Percentiles rank a stretch among this genome's conserved stretches.
Evolutionary conservation across 1,284 basidiomycete species (phyloP).

Genomic region (Agaricales sp.): DNA sequence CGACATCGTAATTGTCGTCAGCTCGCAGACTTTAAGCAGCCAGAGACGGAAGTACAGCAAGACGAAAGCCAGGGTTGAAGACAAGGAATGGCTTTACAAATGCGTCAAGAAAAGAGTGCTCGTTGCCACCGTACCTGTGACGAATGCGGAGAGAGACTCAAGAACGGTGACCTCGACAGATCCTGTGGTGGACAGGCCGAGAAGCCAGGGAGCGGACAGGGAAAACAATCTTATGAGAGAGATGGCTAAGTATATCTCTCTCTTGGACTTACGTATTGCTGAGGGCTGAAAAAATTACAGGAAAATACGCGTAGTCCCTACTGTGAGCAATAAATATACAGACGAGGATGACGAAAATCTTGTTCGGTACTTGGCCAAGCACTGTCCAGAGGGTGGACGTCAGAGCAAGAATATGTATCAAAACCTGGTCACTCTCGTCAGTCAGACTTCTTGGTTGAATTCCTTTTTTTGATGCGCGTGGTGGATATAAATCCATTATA

Average conservation of each 20-base stretch:
- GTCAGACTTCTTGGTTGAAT: too few species aligned
- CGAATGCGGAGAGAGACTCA: too few species aligned
- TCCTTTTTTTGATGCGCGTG: not conserved
- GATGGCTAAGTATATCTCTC: too few species aligned
- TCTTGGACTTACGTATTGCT: too few species aligned
- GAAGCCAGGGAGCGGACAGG: too few species aligned
- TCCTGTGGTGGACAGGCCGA: too few species aligned
- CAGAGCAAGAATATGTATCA: not conserved
- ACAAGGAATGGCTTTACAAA: not conserved
- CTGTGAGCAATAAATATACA: too few species aligned
- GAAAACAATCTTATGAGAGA: too few species aligned
- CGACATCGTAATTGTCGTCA: not conserved
- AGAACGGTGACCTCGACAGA: too few species aligned
- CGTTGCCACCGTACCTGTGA: too few species aligned
- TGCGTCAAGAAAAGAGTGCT: not conserved
- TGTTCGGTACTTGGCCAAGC: not conserved
- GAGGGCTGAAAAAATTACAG: too few species aligned
- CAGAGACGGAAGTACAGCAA: not conserved
- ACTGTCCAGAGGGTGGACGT: not conserved
- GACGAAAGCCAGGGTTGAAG: not conserved
- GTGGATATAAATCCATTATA: not conserved
- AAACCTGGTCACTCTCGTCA: not conserved
- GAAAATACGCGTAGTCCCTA: too few species aligned
- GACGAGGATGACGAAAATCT: not conserved
- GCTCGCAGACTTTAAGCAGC: not conserved